Percentiles rank a stretch among this genome's conserved stretches.
These are phyloP conservation scores for Trichophaea hybrida DNA, from an alignment of 2,329 filamentous ascomycete genomes.

Conservation along the genomic window DNA sequence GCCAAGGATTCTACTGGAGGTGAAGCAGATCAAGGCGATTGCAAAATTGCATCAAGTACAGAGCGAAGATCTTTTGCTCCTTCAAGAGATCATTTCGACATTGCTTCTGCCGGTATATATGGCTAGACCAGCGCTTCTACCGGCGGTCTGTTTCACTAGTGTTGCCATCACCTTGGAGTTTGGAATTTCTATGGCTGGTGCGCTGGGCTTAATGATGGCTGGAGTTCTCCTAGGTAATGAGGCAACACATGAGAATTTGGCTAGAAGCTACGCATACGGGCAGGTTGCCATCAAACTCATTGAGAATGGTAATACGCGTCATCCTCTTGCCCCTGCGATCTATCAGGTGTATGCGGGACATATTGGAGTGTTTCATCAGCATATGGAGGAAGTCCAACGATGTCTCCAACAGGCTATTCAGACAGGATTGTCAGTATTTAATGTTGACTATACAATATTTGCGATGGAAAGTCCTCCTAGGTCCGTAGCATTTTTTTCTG, in stretches of 20 bases:
- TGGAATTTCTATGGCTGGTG: slow-evolving; percentile 26
- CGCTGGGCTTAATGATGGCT: slow-evolving; percentile 27
- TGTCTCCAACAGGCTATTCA: slow-evolving; percentile 25
- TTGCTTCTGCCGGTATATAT: slow-evolving; percentile 27
- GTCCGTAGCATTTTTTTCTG: not conserved
- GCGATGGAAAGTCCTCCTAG: slow-evolving; percentile 13
- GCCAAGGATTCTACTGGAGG: slow-evolving; percentile 24
- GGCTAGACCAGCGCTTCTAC: slow-evolving; percentile 25
- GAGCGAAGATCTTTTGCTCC: slow-evolving; percentile 26
- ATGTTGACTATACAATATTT: slow-evolving; percentile 27
- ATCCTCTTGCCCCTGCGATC: slow-evolving; percentile 25
- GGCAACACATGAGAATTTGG: slow-evolving; percentile 24
- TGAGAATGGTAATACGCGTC: slow-evolving; percentile 21
- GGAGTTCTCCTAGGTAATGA: slow-evolving; percentile 25
- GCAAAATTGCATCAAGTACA: slow-evolving; percentile 20
- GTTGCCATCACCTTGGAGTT: slow-evolving; percentile 26
- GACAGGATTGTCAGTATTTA: slow-evolving; percentile 25
- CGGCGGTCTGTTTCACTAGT: slow-evolving; percentile 26
- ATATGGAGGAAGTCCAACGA: slow-evolving; percentile 25
- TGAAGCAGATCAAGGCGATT: slow-evolving; percentile 24
- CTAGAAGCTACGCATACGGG: slow-evolving; percentile 25
- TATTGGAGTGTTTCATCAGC: slow-evolving; percentile 27
- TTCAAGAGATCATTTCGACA: slow-evolving; percentile 27
- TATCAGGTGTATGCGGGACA: slow-evolving; percentile 27
- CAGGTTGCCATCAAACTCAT: slow-evolving; percentile 26